phyloP scores from a whole-genome alignment of 768 basidiomycete species.

The Serendipita indica region DNA sequence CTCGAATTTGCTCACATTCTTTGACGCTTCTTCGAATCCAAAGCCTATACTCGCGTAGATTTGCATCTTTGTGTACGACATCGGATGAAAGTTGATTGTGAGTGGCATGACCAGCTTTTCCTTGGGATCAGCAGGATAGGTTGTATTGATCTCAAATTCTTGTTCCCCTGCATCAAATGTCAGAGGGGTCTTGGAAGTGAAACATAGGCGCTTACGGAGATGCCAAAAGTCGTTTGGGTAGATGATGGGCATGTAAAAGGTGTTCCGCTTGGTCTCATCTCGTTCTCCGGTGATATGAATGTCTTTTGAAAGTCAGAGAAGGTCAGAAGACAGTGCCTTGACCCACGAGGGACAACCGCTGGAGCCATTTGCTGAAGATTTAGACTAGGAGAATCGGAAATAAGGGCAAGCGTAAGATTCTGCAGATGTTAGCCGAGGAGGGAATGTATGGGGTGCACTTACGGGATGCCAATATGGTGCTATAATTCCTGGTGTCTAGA shows the following conservation, averaged over 20 bases:
- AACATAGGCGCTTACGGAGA: constrained; percentile 23
- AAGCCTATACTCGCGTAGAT: constrained; percentile 70
- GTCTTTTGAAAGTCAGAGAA: constrained; percentile 14
- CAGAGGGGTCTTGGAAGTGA: neutral
- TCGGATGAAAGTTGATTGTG: constrained; percentile 68
- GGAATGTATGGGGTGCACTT: constrained; percentile 15
- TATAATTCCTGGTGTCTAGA: constrained; percentile 34
- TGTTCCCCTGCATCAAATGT: constrained; percentile 34
- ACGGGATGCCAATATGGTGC: constrained; percentile 77
- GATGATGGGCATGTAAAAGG: constrained; percentile 72
- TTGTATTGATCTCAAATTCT: constrained; percentile 71
- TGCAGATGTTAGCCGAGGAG: constrained; percentile 22
- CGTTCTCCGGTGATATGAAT: constrained; percentile 33
- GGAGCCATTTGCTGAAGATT: constrained; percentile 42
- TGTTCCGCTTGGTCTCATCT: constrained; percentile 49
- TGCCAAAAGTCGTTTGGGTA: constrained; percentile 96
- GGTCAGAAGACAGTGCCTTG: neutral
- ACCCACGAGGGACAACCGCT: constrained; percentile 46
- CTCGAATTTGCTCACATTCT: constrained; percentile 34
- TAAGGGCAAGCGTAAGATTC: constrained; percentile 78
- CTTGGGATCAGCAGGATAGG: constrained; percentile 33
- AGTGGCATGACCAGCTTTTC: constrained; percentile 42
- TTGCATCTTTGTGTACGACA: constrained; percentile 79
- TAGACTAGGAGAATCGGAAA: constrained; percentile 52
- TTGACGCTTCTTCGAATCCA: constrained; percentile 76